phyloP scores from a whole-genome alignment of 257 asterid genomes.

The Penstemon davidsonii region DNA sequence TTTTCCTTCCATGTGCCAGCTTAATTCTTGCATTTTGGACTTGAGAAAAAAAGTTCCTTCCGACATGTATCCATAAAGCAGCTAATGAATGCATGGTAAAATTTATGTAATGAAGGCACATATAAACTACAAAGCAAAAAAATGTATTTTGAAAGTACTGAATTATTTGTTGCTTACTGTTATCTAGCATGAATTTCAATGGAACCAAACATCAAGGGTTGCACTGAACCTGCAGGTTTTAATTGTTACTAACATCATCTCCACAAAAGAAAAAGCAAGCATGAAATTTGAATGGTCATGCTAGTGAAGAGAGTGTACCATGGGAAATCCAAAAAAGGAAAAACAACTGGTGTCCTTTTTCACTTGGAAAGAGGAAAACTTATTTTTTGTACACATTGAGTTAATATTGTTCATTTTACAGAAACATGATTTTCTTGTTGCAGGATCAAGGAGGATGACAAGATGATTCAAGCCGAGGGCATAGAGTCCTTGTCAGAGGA shows the following conservation, averaged over 20 bases:
- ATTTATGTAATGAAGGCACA: neutral
- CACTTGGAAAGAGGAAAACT: slow-evolving; percentile 6
- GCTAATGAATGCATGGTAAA: slow-evolving; percentile 7
- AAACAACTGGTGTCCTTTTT: slow-evolving; percentile 5
- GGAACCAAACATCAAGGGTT: neutral
- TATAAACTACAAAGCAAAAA: neutral
- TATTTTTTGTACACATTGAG: slow-evolving; percentile 19
- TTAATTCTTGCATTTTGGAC: no score
- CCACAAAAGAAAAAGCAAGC: neutral
- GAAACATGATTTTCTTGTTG: slow-evolving; percentile 19
- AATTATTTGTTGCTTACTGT: neutral
- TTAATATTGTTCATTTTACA: slow-evolving; percentile 15
- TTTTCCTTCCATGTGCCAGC: slow-evolving; percentile 11
- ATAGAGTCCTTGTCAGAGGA: slow-evolving; percentile 88
- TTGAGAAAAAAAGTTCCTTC: no score
- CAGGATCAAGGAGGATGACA: slow-evolving; percentile 89
- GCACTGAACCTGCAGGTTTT: neutral
- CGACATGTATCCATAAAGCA: neutral
- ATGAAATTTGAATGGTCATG: slow-evolving; percentile 6
- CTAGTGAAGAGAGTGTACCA: slow-evolving; percentile 16
- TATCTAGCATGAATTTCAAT: neutral
- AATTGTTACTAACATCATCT: neutral
- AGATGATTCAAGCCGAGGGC: slow-evolving; percentile 91
- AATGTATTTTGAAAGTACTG: neutral
- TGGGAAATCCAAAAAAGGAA: slow-evolving; percentile 8